These are phyloP conservation scores for Coniferiporia sulphurascens DNA, from an alignment of 1,284 basidiomycete species.

Conservation along the genomic window DNA sequence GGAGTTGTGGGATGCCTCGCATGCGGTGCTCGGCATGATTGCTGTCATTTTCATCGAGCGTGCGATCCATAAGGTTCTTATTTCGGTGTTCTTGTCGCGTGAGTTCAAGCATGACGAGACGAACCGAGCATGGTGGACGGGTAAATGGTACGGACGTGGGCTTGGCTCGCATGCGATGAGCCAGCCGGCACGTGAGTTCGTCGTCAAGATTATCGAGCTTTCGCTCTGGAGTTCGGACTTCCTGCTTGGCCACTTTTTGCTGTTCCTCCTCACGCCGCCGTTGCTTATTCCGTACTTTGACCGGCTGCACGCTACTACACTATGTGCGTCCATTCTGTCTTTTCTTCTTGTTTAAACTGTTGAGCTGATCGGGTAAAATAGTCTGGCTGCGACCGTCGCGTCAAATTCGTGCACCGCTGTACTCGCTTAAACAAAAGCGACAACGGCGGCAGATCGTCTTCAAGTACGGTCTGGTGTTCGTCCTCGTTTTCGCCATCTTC, in stretches of 20 bases:
- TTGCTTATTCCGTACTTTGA: constrained; percentile 73
- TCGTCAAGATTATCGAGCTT: constrained; percentile 84
- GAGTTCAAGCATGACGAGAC: constrained; percentile 98
- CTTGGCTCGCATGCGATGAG: constrained; percentile 85
- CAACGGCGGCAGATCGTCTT: constrained; percentile 84
- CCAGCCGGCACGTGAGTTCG: constrained; percentile 83
- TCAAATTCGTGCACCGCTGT: constrained; percentile 92
- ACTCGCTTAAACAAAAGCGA: constrained; percentile 82
- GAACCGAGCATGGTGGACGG: constrained; percentile 97
- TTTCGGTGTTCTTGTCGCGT: constrained; percentile 86
- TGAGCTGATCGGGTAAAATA: constrained; percentile 27
- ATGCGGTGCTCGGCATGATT: constrained; percentile 87
- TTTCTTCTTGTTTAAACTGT: constrained; percentile 21
- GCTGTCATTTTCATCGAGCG: constrained; percentile 86
- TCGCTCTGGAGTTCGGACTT: constrained; percentile 79
- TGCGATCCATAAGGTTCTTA: constrained; percentile 87
- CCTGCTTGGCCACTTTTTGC: constrained; percentile 57
- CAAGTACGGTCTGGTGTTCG: constrained; percentile 61
- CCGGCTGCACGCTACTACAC: constrained; percentile 67
- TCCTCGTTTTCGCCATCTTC: constrained; percentile 70
- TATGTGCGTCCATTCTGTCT: constrained; percentile 48
- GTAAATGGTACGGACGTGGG: constrained; percentile 92
- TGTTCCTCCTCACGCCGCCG: constrained; percentile 73
- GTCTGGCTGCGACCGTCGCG: constrained; percentile 85
- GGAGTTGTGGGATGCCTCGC: constrained; percentile 87